A percentile compares a stretch with the other conserved stretches of the same genome.
phyloP scores from a whole-genome alignment of 1,284 basidiomycete genomes.

The Ceratobasidium sp. region DNA sequence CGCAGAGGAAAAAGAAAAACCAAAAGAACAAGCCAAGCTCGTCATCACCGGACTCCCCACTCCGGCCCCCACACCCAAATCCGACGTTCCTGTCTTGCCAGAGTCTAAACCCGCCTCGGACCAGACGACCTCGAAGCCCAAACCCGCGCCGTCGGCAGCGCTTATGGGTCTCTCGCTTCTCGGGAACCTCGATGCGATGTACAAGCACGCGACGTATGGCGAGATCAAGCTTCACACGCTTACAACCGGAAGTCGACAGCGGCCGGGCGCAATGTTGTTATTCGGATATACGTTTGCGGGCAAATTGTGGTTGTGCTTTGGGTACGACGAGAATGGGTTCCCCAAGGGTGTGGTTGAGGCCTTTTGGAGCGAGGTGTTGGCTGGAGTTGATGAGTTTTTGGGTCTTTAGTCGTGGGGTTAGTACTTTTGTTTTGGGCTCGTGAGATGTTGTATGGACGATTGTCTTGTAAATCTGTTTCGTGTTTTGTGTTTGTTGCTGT shows the following conservation, averaged over 20 bases:
- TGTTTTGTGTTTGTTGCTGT: too few relatives aligned
- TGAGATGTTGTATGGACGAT: too few relatives aligned
- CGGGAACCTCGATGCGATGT: conserved; percentile 81
- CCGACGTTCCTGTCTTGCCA: conserved; percentile 42
- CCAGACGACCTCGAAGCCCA: conserved; percentile 1
- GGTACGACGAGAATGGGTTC: conserved; percentile 79
- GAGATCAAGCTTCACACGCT: conserved; percentile 69
- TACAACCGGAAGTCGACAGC: conserved; percentile 81
- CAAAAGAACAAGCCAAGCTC: conserved; percentile 56
- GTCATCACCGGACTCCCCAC: conserved; percentile 44
- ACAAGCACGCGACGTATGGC: conserved; percentile 70
- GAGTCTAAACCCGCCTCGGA: conserved; percentile 6
- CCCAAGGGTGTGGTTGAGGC: conserved; percentile 64
- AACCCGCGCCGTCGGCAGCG: conserved; percentile 59
- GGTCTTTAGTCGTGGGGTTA: not conserved
- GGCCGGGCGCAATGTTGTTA: conserved; percentile 74
- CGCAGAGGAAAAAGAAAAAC: conserved; percentile 56
- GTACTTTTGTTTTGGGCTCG: too few relatives aligned
- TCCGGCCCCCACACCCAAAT: conserved; percentile 53
- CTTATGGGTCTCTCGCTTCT: conserved; percentile 79
- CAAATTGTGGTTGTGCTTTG: conserved; percentile 76
- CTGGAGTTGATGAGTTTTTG: conserved; percentile 61
- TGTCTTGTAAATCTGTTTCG: too few relatives aligned
- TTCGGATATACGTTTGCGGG: conserved; percentile 81
- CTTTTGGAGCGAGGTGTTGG: conserved; percentile 59